Evolutionary conservation across 345 rosid genomes (phyloP).

Genomic region (Cardamine resedifolia): DNA sequence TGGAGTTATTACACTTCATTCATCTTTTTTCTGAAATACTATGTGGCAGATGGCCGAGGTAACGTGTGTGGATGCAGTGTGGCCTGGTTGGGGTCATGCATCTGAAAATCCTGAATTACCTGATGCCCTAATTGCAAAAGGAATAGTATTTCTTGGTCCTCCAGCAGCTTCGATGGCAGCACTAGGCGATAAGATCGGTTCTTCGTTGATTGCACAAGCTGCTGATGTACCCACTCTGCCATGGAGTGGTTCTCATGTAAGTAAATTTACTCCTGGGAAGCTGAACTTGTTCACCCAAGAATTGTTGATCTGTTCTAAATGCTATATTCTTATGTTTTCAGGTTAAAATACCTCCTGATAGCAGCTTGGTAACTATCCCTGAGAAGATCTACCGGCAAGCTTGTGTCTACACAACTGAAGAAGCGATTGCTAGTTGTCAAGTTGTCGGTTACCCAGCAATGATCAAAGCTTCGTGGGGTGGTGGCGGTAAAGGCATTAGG

Average conservation of each 20-base stretch:
- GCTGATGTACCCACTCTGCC: slow-evolving; percentile 99
- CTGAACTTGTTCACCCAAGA: slow-evolving; percentile 7
- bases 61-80: slow-evolving; percentile 97
- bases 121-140: slow-evolving; percentile 80
- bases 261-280: neutral
- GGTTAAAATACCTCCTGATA: slow-evolving; percentile 79
- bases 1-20: slow-evolving; percentile 3
- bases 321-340: slow-evolving; percentile 37
- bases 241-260: slow-evolving; percentile 99
- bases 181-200: slow-evolving; percentile 97
- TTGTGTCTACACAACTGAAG: slow-evolving; percentile 96
- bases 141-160: slow-evolving; percentile 94
- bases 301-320: slow-evolving; percentile 16
- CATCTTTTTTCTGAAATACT: slow-evolving; percentile 23
- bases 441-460: slow-evolving; percentile 99
- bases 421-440: slow-evolving; percentile 96
- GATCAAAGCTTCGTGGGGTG: slow-evolving; percentile 99
- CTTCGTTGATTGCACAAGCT: slow-evolving; percentile 99
- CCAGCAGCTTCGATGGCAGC: slow-evolving; percentile 92
- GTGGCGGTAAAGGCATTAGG: slow-evolving; percentile 99
- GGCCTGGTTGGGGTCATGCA: slow-evolving; percentile 99
- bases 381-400: slow-evolving; percentile 92
- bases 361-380: slow-evolving; percentile 79
- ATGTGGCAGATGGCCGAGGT: slow-evolving; percentile 90
- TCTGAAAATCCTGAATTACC: slow-evolving; percentile 98